A percentile compares a stretch with the other conserved stretches of the same genome.
Evolutionary conservation across 1,284 basidiomycete genomes (phyloP).

Genomic region (Boletus mariae): DNA sequence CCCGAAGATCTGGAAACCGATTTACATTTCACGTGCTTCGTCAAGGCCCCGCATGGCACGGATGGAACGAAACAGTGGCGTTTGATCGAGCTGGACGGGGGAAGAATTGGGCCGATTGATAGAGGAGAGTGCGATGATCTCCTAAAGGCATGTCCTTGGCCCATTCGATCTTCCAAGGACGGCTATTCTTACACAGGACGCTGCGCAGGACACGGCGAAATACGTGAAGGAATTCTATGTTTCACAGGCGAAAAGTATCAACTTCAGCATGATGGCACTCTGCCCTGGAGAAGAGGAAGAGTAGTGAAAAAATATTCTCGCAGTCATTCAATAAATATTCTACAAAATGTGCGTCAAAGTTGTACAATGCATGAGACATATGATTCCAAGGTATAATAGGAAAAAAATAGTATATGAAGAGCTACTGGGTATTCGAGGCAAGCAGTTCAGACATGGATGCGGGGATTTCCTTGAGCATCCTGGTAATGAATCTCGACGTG

Average conservation of each 20-base stretch:
- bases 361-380: not conserved
- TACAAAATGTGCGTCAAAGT: slow-evolving; percentile 13
- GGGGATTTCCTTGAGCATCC: slow-evolving; percentile 31
- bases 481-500: slow-evolving; percentile 31
- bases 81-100: slow-evolving; percentile 81
- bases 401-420: not conserved
- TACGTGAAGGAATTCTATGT: slow-evolving; percentile 68
- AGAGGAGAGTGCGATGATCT: slow-evolving; percentile 64
- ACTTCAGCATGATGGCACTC: slow-evolving; percentile 55
- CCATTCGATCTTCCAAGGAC: not conserved
- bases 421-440: slow-evolving; percentile 9
- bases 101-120: slow-evolving; percentile 73
- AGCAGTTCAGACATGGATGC: slow-evolving; percentile 30
- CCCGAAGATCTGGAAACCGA: slow-evolving; percentile 58
- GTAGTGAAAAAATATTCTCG: slow-evolving; percentile 5
- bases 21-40: slow-evolving; percentile 84
- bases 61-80: slow-evolving; percentile 32
- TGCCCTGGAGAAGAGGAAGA: slow-evolving; percentile 25
- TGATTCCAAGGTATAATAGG: not conserved
- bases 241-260: slow-evolving; percentile 47
- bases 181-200: not conserved
- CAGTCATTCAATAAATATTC: not conserved
- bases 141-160: slow-evolving; percentile 44
- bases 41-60: slow-evolving; percentile 49
- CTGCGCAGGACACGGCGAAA: slow-evolving; percentile 62